Evolutionary conservation across 768 basidiomycete genomes (phyloP).

Genomic region (Flagelloscypha sp.): DNA sequence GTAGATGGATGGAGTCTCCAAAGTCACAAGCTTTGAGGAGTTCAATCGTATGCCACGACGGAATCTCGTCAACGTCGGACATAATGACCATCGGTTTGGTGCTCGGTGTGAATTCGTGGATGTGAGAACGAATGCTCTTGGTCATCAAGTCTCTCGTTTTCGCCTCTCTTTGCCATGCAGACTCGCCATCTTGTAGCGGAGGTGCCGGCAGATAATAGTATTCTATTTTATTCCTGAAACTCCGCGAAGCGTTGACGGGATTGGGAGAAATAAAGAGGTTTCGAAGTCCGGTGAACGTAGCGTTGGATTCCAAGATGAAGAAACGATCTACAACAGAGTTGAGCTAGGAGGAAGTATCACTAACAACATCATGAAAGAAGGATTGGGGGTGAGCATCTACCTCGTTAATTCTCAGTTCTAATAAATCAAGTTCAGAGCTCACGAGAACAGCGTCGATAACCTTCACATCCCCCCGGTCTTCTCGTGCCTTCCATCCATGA

Average conservation of each 20-base stretch:
- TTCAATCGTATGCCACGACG: constrained; percentile 39
- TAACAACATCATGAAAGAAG: too few relatives aligned
- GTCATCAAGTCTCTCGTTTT: constrained; percentile 44
- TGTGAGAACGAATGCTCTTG: constrained; percentile 29
- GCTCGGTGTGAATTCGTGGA: constrained; percentile 20
- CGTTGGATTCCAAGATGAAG: constrained; percentile 54
- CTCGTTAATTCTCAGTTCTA: constrained; percentile 58
- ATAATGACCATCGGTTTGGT: constrained; percentile 44
- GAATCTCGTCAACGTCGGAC: constrained; percentile 59
- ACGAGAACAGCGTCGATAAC: constrained; percentile 52
- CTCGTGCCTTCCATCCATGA: constrained; percentile 46
- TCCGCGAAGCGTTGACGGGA: constrained; percentile 38
- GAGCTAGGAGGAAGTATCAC: too few relatives aligned
- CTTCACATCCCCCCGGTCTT: constrained; percentile 26
- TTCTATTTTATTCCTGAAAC: constrained; percentile 45
- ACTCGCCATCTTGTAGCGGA: constrained; percentile 30
- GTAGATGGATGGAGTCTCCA: constrained; percentile 46
- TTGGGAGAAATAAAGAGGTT: constrained; percentile 41
- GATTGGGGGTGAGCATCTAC: too few relatives aligned
- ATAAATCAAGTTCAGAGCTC: constrained; percentile 54
- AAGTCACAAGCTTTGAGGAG: constrained; percentile 48
- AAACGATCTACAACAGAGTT: constrained; percentile 49
- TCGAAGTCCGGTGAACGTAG: constrained; percentile 53
- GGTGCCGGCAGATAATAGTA: constrained; percentile 42
- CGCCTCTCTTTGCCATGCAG: constrained; percentile 44